Conservation (phyloP, 306 rosid species). For the Prinsepia uniflora region DNA sequence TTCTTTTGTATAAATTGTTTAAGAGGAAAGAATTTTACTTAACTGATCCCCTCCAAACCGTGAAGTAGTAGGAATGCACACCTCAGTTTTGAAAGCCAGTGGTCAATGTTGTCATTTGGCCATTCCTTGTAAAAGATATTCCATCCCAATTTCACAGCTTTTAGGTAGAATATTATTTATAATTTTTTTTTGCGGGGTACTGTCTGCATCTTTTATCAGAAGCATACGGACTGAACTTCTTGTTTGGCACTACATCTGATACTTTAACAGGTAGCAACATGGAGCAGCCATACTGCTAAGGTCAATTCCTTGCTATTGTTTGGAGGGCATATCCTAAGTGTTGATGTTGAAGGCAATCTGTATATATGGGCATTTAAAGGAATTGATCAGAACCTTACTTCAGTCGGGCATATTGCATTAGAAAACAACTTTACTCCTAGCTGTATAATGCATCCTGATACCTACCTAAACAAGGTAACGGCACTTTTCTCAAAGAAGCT, state of each 20-base stretch:
- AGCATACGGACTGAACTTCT: neutral
- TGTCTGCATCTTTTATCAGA: neutral
- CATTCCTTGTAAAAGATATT: neutral
- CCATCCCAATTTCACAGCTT: neutral
- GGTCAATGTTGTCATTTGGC: neutral
- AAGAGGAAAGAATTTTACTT: neutral
- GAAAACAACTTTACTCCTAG: slow-evolving; percentile 52
- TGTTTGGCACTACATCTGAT: neutral
- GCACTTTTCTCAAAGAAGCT: slow-evolving; percentile 3
- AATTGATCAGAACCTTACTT: slow-evolving; percentile 47
- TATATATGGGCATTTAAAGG: slow-evolving; percentile 82
- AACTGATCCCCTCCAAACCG: neutral
- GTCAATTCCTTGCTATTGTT: slow-evolving; percentile 65
- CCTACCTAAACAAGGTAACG: slow-evolving; percentile 85
- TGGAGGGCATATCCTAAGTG: slow-evolving; percentile 74
- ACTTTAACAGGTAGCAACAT: slow-evolving; percentile 57
- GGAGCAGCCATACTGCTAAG: slow-evolving; percentile 68
- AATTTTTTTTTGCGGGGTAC: neutral
- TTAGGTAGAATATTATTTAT: neutral
- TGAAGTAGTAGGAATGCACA: neutral
- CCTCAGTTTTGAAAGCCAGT: neutral
- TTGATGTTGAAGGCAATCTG: slow-evolving; percentile 57
- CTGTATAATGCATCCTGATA: slow-evolving; percentile 87
- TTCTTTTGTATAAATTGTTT: neutral
- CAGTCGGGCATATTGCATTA: slow-evolving; percentile 51